These are phyloP conservation scores for Sextonia rubra DNA, from an alignment of 164 flowering plant species.

Conservation along the genomic window DNA sequence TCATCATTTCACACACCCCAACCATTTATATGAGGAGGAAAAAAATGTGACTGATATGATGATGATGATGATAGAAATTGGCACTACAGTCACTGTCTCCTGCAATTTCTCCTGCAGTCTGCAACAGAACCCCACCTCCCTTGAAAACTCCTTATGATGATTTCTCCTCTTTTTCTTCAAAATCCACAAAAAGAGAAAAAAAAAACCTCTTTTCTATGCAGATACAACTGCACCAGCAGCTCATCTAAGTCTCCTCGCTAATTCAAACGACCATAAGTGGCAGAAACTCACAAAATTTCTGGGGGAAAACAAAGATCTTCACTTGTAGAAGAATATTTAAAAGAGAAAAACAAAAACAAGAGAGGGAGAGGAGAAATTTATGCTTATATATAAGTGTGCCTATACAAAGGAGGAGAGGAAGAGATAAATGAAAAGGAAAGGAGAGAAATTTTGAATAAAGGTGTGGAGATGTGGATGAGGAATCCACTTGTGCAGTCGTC, in stretches of 20 bases:
- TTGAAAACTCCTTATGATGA: constrained; percentile 7
- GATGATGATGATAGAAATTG: too few species aligned
- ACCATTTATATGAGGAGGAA: not conserved
- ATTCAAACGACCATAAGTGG: constrained; percentile 1
- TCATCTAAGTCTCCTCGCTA: constrained; percentile 4
- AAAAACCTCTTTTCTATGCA: too few species aligned
- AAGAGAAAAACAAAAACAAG: constrained; percentile 1
- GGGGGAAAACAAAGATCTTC: not conserved
- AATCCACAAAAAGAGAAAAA: not conserved
- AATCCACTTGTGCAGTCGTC: constrained; percentile 17
- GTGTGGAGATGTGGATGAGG: constrained; percentile 28
- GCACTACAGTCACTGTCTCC: constrained; percentile 7
- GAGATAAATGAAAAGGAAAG: constrained; percentile 11
- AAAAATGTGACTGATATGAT: too few species aligned
- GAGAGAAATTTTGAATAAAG: constrained; percentile 7
- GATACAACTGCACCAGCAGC: not conserved
- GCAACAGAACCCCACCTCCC: constrained; percentile 11
- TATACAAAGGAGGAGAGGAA: too few species aligned
- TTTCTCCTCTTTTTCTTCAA: constrained; percentile 10
- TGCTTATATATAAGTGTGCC: too few species aligned
- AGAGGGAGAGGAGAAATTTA: constrained; percentile 4
- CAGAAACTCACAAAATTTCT: constrained; percentile 1
- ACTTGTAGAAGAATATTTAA: not conserved
- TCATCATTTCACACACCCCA: constrained; percentile 1
- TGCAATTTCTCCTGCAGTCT: constrained; percentile 2